phyloP scores from a whole-genome alignment of 192 early-diverging fungal genomes.

The Backusella circina region DNA sequence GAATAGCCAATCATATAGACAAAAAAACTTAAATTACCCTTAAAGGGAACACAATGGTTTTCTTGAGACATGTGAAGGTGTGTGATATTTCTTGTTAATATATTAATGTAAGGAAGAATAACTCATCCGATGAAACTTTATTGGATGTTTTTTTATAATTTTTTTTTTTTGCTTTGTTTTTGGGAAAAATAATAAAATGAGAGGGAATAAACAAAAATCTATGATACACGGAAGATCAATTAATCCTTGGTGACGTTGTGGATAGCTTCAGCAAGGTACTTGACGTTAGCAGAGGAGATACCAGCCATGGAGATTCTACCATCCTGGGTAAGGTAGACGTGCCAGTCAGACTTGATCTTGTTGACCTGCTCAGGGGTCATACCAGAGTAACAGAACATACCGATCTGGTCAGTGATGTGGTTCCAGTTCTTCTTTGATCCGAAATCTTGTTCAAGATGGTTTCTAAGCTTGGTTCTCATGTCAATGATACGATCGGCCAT shows the following conservation, averaged over 20 bases:
- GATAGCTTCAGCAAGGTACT: slow-evolving; percentile 94
- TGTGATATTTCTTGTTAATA: no score
- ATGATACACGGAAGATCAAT: slow-evolving; percentile 1
- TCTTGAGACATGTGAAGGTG: not conserved
- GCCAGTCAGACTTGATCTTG: slow-evolving; percentile 75
- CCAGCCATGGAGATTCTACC: slow-evolving; percentile 98
- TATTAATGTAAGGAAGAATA: slow-evolving; percentile 1
- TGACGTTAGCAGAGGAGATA: slow-evolving; percentile 88
- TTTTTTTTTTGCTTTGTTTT: not conserved
- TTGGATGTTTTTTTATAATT: not conserved
- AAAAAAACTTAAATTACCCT: not conserved
- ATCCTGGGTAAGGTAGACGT: slow-evolving; percentile 91
- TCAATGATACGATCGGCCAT: slow-evolving; percentile 97
- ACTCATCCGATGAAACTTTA: not conserved
- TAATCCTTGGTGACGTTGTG: slow-evolving; percentile 83
- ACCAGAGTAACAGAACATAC: slow-evolving; percentile 98
- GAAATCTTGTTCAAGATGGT: slow-evolving; percentile 80
- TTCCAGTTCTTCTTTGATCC: slow-evolving; percentile 77
- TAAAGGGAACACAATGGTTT: slow-evolving; percentile 1
- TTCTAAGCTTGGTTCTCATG: slow-evolving; percentile 75
- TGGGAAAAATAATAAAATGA: not conserved
- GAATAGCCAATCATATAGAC: not conserved
- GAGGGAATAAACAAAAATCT: slow-evolving; percentile 3
- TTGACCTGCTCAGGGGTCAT: slow-evolving; percentile 88
- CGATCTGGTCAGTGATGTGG: slow-evolving; percentile 87